A percentile compares a stretch with the other conserved stretches of the same genome.
Conservation (phyloP, 2,329 filamentous ascomycete species). For the Nigrospora osmanthi region DNA sequence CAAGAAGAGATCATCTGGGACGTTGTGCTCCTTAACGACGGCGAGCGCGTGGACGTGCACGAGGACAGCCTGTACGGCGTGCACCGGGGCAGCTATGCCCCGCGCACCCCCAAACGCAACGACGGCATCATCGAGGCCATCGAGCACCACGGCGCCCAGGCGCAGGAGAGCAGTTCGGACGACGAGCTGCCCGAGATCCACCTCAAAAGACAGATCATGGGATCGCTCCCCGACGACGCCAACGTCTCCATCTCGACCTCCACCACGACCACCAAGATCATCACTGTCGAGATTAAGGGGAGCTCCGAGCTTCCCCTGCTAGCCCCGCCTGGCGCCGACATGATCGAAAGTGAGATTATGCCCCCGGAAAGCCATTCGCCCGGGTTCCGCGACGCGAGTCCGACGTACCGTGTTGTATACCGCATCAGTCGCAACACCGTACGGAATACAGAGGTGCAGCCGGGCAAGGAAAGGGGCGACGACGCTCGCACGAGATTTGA, state of each 20-base stretch:
- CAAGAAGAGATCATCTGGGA: constrained; percentile 58
- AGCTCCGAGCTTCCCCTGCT: constrained; percentile 40
- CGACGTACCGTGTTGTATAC: constrained; percentile 51
- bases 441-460: constrained; percentile 29
- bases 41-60: constrained; percentile 47
- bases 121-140: constrained; percentile 26
- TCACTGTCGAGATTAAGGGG: constrained; percentile 56
- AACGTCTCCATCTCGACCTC: constrained; percentile 53
- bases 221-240: constrained; percentile 45
- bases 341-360: constrained; percentile 38
- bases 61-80: constrained; percentile 26
- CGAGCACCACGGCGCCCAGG: constrained; percentile 20
- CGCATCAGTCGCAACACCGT: constrained; percentile 46
- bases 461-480: constrained; percentile 18
- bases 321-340: constrained; percentile 50
- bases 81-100: constrained; percentile 17
- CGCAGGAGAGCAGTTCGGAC: constrained; percentile 21
- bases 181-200: constrained; percentile 37
- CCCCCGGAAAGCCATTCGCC: constrained; percentile 9
- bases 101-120: constrained; percentile 10
- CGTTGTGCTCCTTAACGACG: constrained; percentile 54
- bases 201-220: constrained; percentile 46
- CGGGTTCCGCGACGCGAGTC: constrained; percentile 13
- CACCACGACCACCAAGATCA: constrained; percentile 52
- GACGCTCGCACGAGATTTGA: constrained; percentile 14